Conservation (phyloP, 1,139 yeast species). For the Candida sojae region DNA sequence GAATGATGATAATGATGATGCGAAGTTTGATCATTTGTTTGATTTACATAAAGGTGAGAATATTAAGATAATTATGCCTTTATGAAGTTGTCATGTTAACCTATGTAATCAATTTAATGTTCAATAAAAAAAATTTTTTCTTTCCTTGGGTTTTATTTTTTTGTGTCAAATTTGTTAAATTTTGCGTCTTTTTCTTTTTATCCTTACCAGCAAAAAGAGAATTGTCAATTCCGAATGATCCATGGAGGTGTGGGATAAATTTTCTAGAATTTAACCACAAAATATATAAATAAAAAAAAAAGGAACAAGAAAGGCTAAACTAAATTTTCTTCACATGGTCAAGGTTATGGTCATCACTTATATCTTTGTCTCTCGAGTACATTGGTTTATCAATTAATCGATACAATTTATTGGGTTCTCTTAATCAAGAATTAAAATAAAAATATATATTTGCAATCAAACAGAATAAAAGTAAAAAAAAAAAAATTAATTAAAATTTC, state of each 20-base stretch:
- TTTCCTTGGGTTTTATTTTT: no score
- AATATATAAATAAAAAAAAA: background rate
- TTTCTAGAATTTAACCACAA: background rate
- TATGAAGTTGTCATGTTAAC: background rate
- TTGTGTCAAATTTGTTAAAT: background rate
- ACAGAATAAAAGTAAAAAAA: background rate
- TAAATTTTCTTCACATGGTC: background rate
- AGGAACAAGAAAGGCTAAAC: background rate
- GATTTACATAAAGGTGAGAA: constrained; percentile 1
- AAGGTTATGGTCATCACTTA: no score
- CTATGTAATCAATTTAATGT: background rate
- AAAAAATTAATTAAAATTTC: background rate
- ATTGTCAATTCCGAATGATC: constrained; percentile 1
- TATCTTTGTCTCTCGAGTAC: no score
- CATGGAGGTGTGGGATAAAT: background rate
- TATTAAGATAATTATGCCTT: constrained; percentile 7
- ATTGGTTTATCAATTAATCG: no score
- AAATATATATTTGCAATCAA: no score
- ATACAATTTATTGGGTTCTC: no score
- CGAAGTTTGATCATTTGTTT: background rate
- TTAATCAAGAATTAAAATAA: background rate
- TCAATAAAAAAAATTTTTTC: no score
- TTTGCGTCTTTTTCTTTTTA: background rate
- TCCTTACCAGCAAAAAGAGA: background rate
- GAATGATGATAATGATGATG: background rate